Evolutionary conservation across 495 filamentous ascomycete genomes (phyloP).

Genomic region (Lasiosphaeris hirsuta): DNA sequence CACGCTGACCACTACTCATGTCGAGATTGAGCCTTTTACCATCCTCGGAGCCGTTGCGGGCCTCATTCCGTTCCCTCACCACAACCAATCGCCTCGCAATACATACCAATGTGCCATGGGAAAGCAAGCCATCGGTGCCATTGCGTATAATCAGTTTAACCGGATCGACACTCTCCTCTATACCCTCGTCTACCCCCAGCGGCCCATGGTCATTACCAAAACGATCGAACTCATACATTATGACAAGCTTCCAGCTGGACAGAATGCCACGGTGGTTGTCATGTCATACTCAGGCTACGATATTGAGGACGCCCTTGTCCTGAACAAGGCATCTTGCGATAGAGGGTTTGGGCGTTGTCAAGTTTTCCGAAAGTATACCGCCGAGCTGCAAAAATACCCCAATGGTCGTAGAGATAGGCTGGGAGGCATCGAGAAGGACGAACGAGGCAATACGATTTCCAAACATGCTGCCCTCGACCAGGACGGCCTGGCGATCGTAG

Average conservation of each 20-base stretch:
- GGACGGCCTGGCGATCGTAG: constrained; percentile 83
- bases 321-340: constrained; percentile 94
- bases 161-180: constrained; percentile 95
- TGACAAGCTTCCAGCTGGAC: constrained; percentile 93
- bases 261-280: constrained; percentile 95
- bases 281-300: constrained; percentile 99
- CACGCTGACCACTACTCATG: constrained; percentile 74
- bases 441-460: constrained; percentile 48
- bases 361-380: constrained; percentile 84
- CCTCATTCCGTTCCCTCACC: constrained; percentile 95
- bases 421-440: constrained; percentile 58
- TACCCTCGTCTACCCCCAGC: constrained; percentile 95
- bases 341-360: constrained; percentile 94
- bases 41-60: constrained; percentile 96
- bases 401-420: constrained; percentile 77
- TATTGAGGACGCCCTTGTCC: constrained; percentile 95
- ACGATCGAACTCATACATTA: constrained; percentile 97
- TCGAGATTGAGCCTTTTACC: constrained; percentile 97
- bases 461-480: constrained; percentile 72
- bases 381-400: constrained; percentile 72
- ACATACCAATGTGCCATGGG: constrained; percentile 99
- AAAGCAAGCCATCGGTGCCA: constrained; percentile 98
- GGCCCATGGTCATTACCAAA: constrained; percentile 93
- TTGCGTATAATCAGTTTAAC: constrained; percentile 94
- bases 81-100: constrained; percentile 98